phyloP scores from a whole-genome alignment of 176 grass and related monocot genomes.

The Thalia dealbata region DNA sequence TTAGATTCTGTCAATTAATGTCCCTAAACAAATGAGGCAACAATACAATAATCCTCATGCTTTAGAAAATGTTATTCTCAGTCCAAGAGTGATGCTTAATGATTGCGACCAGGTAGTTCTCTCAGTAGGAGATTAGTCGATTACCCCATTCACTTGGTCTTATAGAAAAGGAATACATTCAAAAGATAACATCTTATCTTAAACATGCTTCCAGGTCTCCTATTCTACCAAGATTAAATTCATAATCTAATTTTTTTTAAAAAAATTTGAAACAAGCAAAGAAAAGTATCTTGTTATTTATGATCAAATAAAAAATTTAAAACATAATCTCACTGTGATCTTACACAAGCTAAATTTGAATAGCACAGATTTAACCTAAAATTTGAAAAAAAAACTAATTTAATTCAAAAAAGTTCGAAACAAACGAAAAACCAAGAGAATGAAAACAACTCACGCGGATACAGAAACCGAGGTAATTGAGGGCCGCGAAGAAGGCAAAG shows the following conservation, averaged over 20 bases:
- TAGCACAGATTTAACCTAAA: not conserved
- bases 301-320: too few relatives aligned
- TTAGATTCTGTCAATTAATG: not conserved
- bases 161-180: too few relatives aligned
- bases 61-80: too few relatives aligned
- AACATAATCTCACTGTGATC: too few relatives aligned
- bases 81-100: too few relatives aligned
- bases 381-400: not conserved
- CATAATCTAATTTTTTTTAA: not conserved
- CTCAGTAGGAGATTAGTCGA: too few relatives aligned
- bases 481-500: constrained; percentile 3
- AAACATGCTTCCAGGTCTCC: not conserved
- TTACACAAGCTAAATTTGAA: not conserved
- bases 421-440: not conserved
- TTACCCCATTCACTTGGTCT: too few relatives aligned
- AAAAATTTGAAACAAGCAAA: too few relatives aligned
- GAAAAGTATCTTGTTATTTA: too few relatives aligned
- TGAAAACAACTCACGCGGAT: not conserved
- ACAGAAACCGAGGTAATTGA: not conserved
- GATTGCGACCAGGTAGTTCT: too few relatives aligned
- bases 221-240: not conserved
- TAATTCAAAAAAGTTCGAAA: not conserved
- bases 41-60: not conserved
- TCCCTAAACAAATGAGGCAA: not conserved
- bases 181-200: too few relatives aligned